These are phyloP conservation scores for Melanogaster broomeanus DNA, from an alignment of 768 basidiomycete genomes.

Conservation along the genomic window DNA sequence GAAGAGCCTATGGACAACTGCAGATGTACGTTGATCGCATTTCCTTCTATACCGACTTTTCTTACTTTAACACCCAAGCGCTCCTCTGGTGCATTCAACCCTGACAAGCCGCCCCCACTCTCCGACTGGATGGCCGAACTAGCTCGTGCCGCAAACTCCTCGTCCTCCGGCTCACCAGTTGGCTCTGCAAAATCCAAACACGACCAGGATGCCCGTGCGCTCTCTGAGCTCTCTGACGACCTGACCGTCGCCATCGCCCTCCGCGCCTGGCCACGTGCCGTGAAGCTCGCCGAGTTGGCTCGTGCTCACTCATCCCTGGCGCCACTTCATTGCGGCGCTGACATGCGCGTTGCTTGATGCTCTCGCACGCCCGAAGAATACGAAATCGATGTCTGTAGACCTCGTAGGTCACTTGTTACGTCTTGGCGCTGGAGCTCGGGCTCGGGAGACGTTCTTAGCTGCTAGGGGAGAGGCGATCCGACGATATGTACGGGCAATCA, in stretches of 20 bases:
- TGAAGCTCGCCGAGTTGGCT: constrained; percentile 85
- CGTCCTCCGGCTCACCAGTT: constrained; percentile 27
- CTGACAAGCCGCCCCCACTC: constrained; percentile 52
- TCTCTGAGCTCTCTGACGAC: constrained; percentile 89
- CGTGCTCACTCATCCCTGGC: constrained; percentile 62
- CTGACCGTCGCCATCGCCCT: constrained; percentile 89
- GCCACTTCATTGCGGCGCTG: constrained; percentile 64
- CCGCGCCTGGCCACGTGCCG: constrained; percentile 86
- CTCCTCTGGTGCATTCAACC: constrained; percentile 33
- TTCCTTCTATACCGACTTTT: not conserved
- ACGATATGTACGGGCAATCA: constrained; percentile 80
- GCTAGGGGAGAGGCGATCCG: constrained; percentile 77
- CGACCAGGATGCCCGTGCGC: constrained; percentile 83
- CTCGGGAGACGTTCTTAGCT: constrained; percentile 79
- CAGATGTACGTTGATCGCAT: constrained; percentile 37
- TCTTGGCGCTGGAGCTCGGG: constrained; percentile 74
- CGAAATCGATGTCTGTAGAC: constrained; percentile 71
- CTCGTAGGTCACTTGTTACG: constrained; percentile 75
- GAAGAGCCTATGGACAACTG: constrained; percentile 66
- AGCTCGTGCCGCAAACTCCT: constrained; percentile 50
- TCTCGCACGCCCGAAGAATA: constrained; percentile 73
- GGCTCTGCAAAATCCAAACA: constrained; percentile 69
- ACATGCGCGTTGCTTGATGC: constrained; percentile 70
- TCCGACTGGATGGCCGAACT: constrained; percentile 81
- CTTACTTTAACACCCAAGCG: constrained; percentile 26